phyloP scores from a whole-genome alignment of 192 early-diverging fungal species.

The Podila horticola region DNA sequence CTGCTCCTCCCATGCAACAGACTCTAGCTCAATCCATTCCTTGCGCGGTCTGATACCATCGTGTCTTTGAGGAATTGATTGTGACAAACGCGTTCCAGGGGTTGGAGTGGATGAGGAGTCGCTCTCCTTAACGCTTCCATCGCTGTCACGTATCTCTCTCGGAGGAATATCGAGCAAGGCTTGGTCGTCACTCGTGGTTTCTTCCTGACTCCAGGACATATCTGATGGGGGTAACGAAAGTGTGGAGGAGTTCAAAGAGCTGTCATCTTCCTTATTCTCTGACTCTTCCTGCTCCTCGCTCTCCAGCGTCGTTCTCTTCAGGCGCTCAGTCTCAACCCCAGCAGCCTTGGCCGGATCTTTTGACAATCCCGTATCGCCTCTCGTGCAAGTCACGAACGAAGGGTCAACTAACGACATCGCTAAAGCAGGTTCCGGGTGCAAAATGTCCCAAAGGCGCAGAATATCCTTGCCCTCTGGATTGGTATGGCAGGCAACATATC shows the following conservation, averaged over 20 bases:
- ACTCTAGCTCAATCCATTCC: neutral
- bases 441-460: neutral
- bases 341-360: neutral
- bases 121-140: neutral
- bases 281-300: neutral
- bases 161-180: no score
- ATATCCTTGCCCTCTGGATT: neutral
- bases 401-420: neutral
- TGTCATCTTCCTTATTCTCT: neutral
- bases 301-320: neutral
- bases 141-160: neutral
- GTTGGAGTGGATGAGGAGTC: neutral
- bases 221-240: neutral
- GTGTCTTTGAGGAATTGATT: neutral
- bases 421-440: neutral
- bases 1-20: conserved; percentile 4
- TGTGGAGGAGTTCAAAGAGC: neutral
- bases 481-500: neutral
- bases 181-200: neutral
- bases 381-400: neutral
- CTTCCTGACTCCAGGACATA: neutral
- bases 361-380: neutral
- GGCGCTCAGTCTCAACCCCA: neutral
- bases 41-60: neutral
- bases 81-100: neutral